These are phyloP conservation scores for Leccinellum luteum DNA, from an alignment of 768 basidiomycete species.

Conservation along the genomic window DNA sequence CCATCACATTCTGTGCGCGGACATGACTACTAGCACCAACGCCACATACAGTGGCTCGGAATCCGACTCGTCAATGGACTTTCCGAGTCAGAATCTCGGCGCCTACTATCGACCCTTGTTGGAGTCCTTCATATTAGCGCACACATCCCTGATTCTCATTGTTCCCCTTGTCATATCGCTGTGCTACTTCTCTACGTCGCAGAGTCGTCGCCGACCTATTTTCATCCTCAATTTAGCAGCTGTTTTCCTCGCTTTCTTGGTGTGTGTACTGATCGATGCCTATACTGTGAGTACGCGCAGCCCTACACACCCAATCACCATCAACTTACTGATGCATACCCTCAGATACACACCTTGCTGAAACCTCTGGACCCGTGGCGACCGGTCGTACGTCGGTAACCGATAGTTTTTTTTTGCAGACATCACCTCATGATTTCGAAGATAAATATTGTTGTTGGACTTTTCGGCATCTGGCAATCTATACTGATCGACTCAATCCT, in stretches of 20 bases:
- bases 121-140: constrained; percentile 21
- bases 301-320: neutral
- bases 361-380: constrained; percentile 17
- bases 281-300: constrained; percentile 3
- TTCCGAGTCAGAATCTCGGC: too few species aligned
- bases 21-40: constrained; percentile 6
- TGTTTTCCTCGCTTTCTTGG: constrained; percentile 11
- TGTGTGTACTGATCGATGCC: constrained; percentile 11
- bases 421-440: neutral
- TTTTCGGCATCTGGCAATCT: constrained; percentile 21
- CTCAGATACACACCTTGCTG: constrained; percentile 24
- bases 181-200: constrained; percentile 22
- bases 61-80: neutral
- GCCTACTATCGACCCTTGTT: constrained; percentile 10
- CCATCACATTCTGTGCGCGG: neutral
- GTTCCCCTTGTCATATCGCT: constrained; percentile 17
- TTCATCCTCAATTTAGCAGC: constrained; percentile 17
- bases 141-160: constrained; percentile 19
- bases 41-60: neutral
- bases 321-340: neutral
- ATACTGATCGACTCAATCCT: constrained; percentile 26
- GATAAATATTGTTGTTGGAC: constrained; percentile 18
- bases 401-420: neutral
- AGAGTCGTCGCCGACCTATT: constrained; percentile 16
- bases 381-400: neutral